Evolutionary conservation across 2,329 filamentous ascomycete genomes (phyloP).

Genomic region (Stachybotrys chartarum): DNA sequence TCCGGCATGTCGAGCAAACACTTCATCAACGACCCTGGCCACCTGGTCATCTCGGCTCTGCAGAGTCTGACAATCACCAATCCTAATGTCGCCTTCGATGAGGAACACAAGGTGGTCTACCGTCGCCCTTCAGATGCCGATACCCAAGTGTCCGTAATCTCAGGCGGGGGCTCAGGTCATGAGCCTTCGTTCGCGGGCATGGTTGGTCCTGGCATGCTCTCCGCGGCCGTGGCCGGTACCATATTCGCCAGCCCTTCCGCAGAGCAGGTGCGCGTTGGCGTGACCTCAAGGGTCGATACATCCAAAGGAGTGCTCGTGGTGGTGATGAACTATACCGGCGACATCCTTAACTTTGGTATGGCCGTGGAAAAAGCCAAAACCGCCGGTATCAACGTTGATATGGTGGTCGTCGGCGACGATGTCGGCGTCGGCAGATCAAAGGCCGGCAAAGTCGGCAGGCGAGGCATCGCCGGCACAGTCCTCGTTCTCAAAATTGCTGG

Average conservation of each 20-base stretch:
- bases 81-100: slow-evolving; percentile 72
- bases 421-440: slow-evolving; percentile 76
- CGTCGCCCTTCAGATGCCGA: slow-evolving; percentile 47
- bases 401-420: slow-evolving; percentile 89
- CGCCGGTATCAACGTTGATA: slow-evolving; percentile 69
- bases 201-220: slow-evolving; percentile 74
- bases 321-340: slow-evolving; percentile 92
- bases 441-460: slow-evolving; percentile 84
- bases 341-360: slow-evolving; percentile 88
- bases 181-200: slow-evolving; percentile 84
- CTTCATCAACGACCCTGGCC: slow-evolving; percentile 78
- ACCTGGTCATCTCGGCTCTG: slow-evolving; percentile 72
- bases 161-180: slow-evolving; percentile 83
- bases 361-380: slow-evolving; percentile 87
- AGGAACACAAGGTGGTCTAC: slow-evolving; percentile 78
- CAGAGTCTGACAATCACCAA: slow-evolving; percentile 75
- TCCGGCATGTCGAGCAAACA: slow-evolving; percentile 59
- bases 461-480: slow-evolving; percentile 87
- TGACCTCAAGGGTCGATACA: slow-evolving; percentile 64
- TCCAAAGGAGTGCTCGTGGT: slow-evolving; percentile 76
- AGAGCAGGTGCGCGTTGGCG: slow-evolving; percentile 73
- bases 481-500: slow-evolving; percentile 87
- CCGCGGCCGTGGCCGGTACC: slow-evolving; percentile 76
- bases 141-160: slow-evolving; percentile 73
- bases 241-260: slow-evolving; percentile 79